Evolutionary conservation across 2,329 filamentous ascomycete species (phyloP).

Genomic region (Hysterium pulicare): DNA sequence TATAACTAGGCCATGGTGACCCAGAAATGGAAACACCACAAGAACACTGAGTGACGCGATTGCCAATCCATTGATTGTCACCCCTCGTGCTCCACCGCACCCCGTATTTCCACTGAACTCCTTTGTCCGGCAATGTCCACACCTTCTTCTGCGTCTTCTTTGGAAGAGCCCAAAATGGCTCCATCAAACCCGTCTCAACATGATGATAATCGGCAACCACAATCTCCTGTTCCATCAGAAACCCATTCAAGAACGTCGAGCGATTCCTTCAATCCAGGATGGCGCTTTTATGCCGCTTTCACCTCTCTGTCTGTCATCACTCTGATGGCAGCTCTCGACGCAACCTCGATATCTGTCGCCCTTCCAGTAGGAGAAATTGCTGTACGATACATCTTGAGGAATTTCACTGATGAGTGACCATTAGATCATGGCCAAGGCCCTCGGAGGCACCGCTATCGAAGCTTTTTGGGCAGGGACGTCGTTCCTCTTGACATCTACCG

Average conservation of each 20-base stretch:
- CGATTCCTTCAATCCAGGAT: slow-evolving; percentile 28
- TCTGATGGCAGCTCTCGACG: slow-evolving; percentile 63
- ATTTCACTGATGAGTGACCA: background rate
- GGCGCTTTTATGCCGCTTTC: slow-evolving; percentile 48
- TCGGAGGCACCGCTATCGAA: slow-evolving; percentile 38
- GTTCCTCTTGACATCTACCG: slow-evolving; percentile 38
- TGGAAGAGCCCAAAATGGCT: background rate
- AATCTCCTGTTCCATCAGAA: slow-evolving; percentile 10
- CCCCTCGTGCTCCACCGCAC: no score
- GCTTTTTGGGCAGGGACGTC: slow-evolving; percentile 43
- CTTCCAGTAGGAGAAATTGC: slow-evolving; percentile 44
- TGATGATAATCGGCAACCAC: background rate
- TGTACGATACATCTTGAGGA: background rate
- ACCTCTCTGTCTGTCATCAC: slow-evolving; percentile 53
- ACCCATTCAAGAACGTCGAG: slow-evolving; percentile 7
- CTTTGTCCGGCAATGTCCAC: no score
- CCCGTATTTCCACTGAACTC: no score
- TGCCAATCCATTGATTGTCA: no score
- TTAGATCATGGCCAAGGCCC: slow-evolving; percentile 37
- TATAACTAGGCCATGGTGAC: no score
- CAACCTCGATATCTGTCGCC: slow-evolving; percentile 63
- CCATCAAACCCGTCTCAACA: background rate
- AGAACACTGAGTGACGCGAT: no score
- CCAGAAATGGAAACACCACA: no score
- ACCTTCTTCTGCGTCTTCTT: background rate